These are phyloP conservation scores for Solanum virginianum DNA, from an alignment of 257 asterid species.

Conservation along the genomic window DNA sequence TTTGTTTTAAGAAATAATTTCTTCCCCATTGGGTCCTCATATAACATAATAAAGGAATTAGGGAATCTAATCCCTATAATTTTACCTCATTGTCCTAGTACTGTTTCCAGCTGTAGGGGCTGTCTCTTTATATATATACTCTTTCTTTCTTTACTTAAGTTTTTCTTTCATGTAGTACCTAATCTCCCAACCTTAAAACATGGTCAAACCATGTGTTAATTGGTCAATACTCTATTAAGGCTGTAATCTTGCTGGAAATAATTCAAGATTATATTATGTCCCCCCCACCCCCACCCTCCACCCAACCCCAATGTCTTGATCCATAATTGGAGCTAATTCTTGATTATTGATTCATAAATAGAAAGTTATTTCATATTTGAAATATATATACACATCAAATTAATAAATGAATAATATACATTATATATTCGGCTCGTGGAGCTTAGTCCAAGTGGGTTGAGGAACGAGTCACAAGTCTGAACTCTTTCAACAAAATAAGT, in stretches of 20 bases:
- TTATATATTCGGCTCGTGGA: background rate
- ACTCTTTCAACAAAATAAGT: background rate
- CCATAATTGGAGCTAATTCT: background rate
- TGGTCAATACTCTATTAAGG: constrained; percentile 14
- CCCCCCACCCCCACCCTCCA: background rate
- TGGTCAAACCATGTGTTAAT: background rate
- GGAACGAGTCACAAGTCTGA: background rate
- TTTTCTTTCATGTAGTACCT: background rate
- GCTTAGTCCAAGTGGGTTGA: background rate
- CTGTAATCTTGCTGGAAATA: constrained; percentile 31
- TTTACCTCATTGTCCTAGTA: constrained; percentile 56
- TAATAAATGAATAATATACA: background rate
- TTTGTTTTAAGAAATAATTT: background rate
- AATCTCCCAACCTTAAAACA: background rate
- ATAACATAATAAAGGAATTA: constrained; percentile 32
- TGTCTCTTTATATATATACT: background rate
- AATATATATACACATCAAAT: background rate
- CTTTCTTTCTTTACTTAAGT: background rate
- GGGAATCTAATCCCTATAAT: constrained; percentile 48
- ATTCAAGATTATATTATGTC: background rate
- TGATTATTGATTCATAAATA: background rate
- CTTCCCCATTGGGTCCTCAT: constrained; percentile 12
- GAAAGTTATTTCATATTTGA: background rate
- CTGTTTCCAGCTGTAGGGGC: constrained; percentile 40
- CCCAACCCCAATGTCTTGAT: background rate